phyloP scores from a whole-genome alignment of 1,139 yeast species.

The Pichia sp. region DNA sequence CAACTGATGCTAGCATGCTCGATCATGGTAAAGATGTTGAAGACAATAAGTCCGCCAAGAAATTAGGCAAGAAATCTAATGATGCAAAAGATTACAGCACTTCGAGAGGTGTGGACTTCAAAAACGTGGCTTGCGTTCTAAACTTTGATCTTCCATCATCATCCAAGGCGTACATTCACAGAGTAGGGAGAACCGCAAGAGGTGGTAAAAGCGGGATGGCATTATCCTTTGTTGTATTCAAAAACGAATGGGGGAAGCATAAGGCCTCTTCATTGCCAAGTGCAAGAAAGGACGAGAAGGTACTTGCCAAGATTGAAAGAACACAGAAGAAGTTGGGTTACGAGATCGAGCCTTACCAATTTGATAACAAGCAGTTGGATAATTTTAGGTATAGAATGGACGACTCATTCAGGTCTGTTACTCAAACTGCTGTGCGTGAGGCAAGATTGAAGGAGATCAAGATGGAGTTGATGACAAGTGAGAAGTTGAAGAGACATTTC shows the following conservation, averaged over 20 bases:
- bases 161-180: slow-evolving; percentile 84
- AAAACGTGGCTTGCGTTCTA: slow-evolving; percentile 91
- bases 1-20: not conserved
- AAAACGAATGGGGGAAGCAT: slow-evolving; percentile 83
- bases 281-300: slow-evolving; percentile 82
- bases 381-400: slow-evolving; percentile 96
- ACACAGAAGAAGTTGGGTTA: slow-evolving; percentile 74
- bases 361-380: slow-evolving; percentile 89
- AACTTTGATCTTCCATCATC: slow-evolving; percentile 93
- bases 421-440: slow-evolving; percentile 84
- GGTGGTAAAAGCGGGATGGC: slow-evolving; percentile 97
- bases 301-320: slow-evolving; percentile 68
- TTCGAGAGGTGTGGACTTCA: slow-evolving; percentile 95
- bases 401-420: slow-evolving; percentile 94
- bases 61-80: slow-evolving; percentile 31
- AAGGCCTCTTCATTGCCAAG: slow-evolving; percentile 68
- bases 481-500: slow-evolving; percentile 87
- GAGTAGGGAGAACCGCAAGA: slow-evolving; percentile 97
- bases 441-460: slow-evolving; percentile 90
- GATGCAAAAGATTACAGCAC: slow-evolving; percentile 75
- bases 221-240: slow-evolving; percentile 83
- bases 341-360: slow-evolving; percentile 73
- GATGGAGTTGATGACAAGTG: slow-evolving; percentile 81
- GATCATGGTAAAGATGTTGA: slow-evolving; percentile 13
- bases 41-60: slow-evolving; percentile 25